Base-by-base conservation (phyloP, 2,329 filamentous ascomycete genomes). In the Calonectria leucothoes region DNA sequence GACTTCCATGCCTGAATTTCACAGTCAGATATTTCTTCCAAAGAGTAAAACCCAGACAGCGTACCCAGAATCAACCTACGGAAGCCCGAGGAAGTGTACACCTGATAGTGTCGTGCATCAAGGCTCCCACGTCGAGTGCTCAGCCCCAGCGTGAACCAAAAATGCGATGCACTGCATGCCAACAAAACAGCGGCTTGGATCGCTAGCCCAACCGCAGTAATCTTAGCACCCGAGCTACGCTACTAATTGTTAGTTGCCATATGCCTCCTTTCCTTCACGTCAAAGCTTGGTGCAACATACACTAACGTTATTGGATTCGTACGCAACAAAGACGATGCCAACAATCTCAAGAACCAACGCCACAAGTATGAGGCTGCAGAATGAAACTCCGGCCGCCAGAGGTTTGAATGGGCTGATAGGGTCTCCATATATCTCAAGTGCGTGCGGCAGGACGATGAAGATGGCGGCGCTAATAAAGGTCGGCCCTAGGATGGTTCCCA, bases 401-500 rank as follows among this genome's bases (percentile, higher is more conserved):
- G 86, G 85, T 12, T 74, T 82, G 65, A 85, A 76, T 2, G 84
- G 81, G 20, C 82, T 84, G 23, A 86, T 84, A 8, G 84, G 82
- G 10, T 85, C 82, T 25, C 88, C 88, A 72, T 89, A 89, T 6
- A 89, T 77, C 10, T 82, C 81, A 42, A 90, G 81, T 27, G 89
- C 80, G 55, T 87, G 87, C 3, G 88, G 88, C 23, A 89, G 79
- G 10, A 87, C 77, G 27, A 85, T 79, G 67, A 87, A 89, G 33
- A 89, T 80, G 31, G 87, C 85, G 14, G 83, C 82, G 14, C 84
- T 84, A 74, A 89, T 84, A 48, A 88, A 81, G 3, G 85, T 86
- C 20, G 88, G 87, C 1, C 88, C 89, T 42, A 88, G 78, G 25
- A 87, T 81, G 2, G 87, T 88, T 23, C 88, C 88, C 15, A 88